Base-by-base conservation (phyloP, 495 filamentous ascomycete species). In the Aspergillus heteromorphus region DNA sequence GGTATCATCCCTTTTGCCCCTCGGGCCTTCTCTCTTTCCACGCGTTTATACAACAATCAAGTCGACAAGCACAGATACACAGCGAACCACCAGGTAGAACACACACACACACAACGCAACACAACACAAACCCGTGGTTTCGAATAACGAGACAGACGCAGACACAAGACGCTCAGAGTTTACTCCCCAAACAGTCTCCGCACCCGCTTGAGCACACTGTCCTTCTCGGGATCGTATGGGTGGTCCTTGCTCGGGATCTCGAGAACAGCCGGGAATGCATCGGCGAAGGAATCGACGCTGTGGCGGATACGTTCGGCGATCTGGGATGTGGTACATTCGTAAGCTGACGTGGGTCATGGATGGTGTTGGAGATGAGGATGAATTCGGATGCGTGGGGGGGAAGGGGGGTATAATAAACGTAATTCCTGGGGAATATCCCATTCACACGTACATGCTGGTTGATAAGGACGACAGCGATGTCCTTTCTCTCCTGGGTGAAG, bases 191-290 rank as follows among this genome's bases (percentile, higher is more conserved):
- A 96, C 54, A 97, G 69, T 58, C 91, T 84, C 63, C 88, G 81
- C 51, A 97, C 95, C 62, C 93, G 82, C 69, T 89, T 88, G 70
- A 97, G 66, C 31, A 99, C 93, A 67, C 91, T 97, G 71, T 99
- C 93, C 77, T 99, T 99, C 75, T 99, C 93, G 0, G 93, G 93
- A 60, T 99, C 95, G 63, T 97, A 99, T 7, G 93, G 93, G 64
- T 99, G 93, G 67, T 99, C 93, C 78, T 99, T 99, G 76, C 91
- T 95, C 25, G 95, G 95, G 53, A 97, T 97, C 74, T 99, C 95
- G 54, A 99, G 84, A 48, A 82, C 72, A 11, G 79, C 76, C 10
- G 79, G 79, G 60, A 82, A 80, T 7, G 79, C 71, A n/a, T 80
- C 79, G 49, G 77, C 66, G 61, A 73, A 82, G 17, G 73, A 62